Conservation (phyloP, 2,329 filamentous ascomycete genomes). For the Microcyclospora pomicola region DNA sequence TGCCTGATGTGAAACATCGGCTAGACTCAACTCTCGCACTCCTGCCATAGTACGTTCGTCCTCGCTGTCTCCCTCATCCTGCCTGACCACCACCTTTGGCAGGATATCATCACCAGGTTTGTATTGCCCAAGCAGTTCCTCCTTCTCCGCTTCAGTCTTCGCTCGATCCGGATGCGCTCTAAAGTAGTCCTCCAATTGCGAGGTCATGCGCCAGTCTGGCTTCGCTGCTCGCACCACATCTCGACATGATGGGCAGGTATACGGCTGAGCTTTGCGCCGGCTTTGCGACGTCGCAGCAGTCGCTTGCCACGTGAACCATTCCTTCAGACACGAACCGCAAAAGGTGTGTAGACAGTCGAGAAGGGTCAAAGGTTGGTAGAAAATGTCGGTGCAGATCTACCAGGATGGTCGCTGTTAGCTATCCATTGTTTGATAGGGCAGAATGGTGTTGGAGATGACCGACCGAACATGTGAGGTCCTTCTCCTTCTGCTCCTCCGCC, state of each 20-base stretch:
- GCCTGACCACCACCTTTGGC: conserved; percentile 44
- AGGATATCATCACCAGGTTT: conserved; percentile 70
- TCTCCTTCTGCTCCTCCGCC: conserved; percentile 39
- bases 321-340: conserved; percentile 86
- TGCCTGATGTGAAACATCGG: conserved; percentile 39
- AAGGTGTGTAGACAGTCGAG: conserved; percentile 49
- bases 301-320: conserved; percentile 84
- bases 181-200: conserved; percentile 77
- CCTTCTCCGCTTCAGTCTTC: conserved; percentile 57
- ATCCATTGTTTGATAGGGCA: no score
- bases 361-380: conserved; percentile 26
- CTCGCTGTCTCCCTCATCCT: conserved; percentile 38
- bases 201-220: conserved; percentile 82
- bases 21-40: conserved; percentile 59
- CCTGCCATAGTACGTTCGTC: conserved; percentile 58
- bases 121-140: conserved; percentile 62
- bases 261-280: conserved; percentile 37
- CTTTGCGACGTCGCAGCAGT: conserved; percentile 34
- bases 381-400: conserved; percentile 82
- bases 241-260: conserved; percentile 88
- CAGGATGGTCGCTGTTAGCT: conserved; percentile 5
- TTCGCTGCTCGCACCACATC: conserved; percentile 72
- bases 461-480: conserved; percentile 38
- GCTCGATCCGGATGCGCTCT: conserved; percentile 63
- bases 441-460: no score